Conservation (phyloP, 2,329 filamentous ascomycete species). For the Calonectria ilicicola region DNA sequence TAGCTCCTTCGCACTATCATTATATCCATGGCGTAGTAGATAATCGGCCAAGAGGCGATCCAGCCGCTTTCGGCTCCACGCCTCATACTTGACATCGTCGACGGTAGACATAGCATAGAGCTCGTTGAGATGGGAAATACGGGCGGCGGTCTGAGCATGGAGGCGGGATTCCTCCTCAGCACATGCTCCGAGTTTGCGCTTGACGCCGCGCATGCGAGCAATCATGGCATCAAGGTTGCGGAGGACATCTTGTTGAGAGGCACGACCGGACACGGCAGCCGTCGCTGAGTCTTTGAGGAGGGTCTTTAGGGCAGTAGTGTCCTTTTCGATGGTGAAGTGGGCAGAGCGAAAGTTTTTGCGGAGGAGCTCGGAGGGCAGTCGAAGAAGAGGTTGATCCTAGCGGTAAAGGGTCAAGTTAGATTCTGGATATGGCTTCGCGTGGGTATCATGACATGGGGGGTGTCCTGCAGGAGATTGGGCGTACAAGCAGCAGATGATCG, state of each 20-base stretch:
- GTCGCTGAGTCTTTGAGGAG: conserved; percentile 74
- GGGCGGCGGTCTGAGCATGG: conserved; percentile 79
- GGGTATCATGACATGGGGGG: conserved; percentile 16
- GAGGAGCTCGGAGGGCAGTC: conserved; percentile 91
- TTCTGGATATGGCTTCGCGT: conserved; percentile 16
- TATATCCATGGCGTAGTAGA: conserved; percentile 85
- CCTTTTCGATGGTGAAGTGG: conserved; percentile 80
- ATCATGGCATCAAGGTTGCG: conserved; percentile 88
- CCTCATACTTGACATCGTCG: conserved; percentile 93
- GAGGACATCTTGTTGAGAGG: conserved; percentile 78
- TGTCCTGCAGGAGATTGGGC: conserved; percentile 31
- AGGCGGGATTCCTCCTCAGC: conserved; percentile 84
- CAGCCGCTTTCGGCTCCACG: conserved; percentile 85
- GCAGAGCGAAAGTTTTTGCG: conserved; percentile 94
- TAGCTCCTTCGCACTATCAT: conserved; percentile 79
- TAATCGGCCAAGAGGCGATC: conserved; percentile 94
- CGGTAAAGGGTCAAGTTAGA: conserved; percentile 48
- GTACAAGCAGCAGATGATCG: conserved; percentile 80
- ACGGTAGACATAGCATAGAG: conserved; percentile 84
- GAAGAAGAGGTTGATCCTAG: conserved; percentile 92
- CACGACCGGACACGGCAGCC: conserved; percentile 72
- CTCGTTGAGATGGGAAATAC: conserved; percentile 84
- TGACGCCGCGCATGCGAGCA: conserved; percentile 83
- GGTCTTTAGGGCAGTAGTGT: conserved; percentile 72
- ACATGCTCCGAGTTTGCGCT: conserved; percentile 84